These are phyloP conservation scores for Arctium lappa DNA, from an alignment of 129 eudicot species.

Conservation along the genomic window DNA sequence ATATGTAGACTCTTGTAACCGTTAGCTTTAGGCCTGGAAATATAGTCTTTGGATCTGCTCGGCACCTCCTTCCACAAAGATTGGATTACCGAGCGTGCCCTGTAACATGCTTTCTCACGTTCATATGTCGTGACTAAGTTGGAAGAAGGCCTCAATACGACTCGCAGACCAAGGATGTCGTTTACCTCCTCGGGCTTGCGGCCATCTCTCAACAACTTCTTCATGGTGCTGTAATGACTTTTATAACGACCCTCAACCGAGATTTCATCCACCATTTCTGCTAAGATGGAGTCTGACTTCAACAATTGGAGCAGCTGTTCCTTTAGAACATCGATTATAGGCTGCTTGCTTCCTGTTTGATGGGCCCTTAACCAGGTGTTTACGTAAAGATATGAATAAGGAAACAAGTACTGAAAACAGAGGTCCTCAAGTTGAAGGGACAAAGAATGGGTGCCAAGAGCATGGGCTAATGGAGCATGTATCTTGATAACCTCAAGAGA, in stretches of 20 bases:
- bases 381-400: conserved; percentile 79
- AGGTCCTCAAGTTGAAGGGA: conserved; percentile 88
- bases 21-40: conserved; percentile 71
- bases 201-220: conserved; percentile 89
- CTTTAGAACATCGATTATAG: conserved; percentile 60
- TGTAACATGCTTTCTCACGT: conserved; percentile 75
- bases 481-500: conserved; percentile 86
- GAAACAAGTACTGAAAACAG: conserved; percentile 77
- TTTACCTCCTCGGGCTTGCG: conserved; percentile 91
- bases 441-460: conserved; percentile 56
- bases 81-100: conserved; percentile 56
- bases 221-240: conserved; percentile 97
- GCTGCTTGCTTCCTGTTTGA: conserved; percentile 60
- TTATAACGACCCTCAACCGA: conserved; percentile 79
- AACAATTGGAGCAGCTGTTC: conserved; percentile 58
- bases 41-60: conserved; percentile 78
- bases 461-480: conserved; percentile 94
- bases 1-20: conserved; percentile 92
- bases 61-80: conserved; percentile 86
- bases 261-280: conserved; percentile 59
- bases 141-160: conserved; percentile 51
- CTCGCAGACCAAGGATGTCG: conserved; percentile 83
- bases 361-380: conserved; percentile 86
- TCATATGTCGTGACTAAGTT: conserved; percentile 16
- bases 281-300: conserved; percentile 48